Evolutionary conservation across 2,329 filamentous ascomycete species (phyloP).

Genomic region (Aspergillus ochraceus): DNA sequence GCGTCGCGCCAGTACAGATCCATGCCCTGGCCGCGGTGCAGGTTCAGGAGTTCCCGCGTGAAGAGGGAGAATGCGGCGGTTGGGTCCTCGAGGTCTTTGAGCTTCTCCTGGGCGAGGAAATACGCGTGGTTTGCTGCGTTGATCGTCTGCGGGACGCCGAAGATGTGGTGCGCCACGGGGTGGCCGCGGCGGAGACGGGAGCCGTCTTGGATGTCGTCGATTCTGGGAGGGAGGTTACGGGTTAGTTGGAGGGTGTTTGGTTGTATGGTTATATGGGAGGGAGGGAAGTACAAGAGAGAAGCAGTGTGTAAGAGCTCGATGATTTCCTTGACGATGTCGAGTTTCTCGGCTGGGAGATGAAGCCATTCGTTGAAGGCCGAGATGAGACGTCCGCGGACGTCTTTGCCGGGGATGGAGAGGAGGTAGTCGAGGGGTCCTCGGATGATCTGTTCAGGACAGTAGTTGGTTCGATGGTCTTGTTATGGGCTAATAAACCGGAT

Average conservation of each 20-base stretch:
- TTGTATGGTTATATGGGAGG: too few species aligned
- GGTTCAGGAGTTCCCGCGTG: constrained; percentile 38
- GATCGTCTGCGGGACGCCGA: constrained; percentile 51
- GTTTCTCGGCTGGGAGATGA: constrained; percentile 38
- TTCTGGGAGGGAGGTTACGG: constrained; percentile 20
- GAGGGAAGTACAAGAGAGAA: constrained; percentile 35
- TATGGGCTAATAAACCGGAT: too few species aligned
- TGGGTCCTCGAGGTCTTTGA: constrained; percentile 28
- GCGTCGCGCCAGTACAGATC: constrained; percentile 46
- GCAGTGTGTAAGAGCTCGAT: constrained; percentile 46
- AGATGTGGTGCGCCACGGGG: constrained; percentile 50
- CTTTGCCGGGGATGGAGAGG: constrained; percentile 39
- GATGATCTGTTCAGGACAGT: background rate
- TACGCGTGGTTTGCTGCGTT: constrained; percentile 48
- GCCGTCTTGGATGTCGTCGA: constrained; percentile 52
- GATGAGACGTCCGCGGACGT: constrained; percentile 43
- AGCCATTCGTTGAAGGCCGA: constrained; percentile 47
- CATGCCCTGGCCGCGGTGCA: constrained; percentile 43
- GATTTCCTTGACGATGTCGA: constrained; percentile 42
- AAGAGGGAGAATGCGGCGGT: constrained; percentile 34
- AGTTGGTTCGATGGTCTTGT: too few species aligned
- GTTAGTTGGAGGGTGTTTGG: too few species aligned
- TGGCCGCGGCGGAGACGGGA: constrained; percentile 48
- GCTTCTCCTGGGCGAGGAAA: constrained; percentile 36
- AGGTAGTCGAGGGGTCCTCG: background rate